Conservation (phyloP, 495 filamentous ascomycete genomes). For the Hapsidospora chrysogenum region DNA sequence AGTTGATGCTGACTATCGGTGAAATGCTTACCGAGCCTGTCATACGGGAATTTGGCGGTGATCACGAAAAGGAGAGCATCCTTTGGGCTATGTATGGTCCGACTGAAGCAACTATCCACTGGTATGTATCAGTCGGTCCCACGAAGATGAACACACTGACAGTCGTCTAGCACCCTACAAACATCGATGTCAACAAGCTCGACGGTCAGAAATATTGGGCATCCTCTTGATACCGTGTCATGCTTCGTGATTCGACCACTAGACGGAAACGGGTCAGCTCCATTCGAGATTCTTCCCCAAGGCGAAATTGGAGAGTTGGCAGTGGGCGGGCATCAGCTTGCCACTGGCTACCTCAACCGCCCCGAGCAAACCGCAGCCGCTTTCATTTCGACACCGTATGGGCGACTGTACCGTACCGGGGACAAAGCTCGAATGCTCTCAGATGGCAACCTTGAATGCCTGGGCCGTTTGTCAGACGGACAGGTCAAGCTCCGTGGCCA, state of each 20-base stretch:
- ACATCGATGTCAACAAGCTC: conserved; percentile 16
- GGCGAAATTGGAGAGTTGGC: conserved; percentile 69
- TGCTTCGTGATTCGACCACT: conserved; percentile 42
- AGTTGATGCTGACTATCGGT: conserved; percentile 61
- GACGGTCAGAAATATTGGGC: conserved; percentile 49
- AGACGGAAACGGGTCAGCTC: conserved; percentile 4
- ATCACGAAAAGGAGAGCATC: conserved; percentile 23
- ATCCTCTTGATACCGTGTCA: conserved; percentile 60
- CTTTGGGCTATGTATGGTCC: conserved; percentile 81
- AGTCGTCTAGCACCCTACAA: conserved; percentile 18
- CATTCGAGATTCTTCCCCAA: conserved; percentile 34
- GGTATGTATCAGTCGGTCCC: conserved; percentile 12
- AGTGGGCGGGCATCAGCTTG: conserved; percentile 64
- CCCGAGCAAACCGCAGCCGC: conserved; percentile 56
- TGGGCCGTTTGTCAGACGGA: conserved; percentile 60
- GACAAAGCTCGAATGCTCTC: conserved; percentile 57
- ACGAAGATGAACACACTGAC: neutral
- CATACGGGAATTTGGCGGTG: conserved; percentile 52
- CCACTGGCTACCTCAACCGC: conserved; percentile 68
- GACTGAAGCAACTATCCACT: conserved; percentile 70
- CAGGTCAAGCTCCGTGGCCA: conserved; percentile 77
- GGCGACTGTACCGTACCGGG: conserved; percentile 65
- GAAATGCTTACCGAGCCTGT: conserved; percentile 69
- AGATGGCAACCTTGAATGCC: conserved; percentile 59
- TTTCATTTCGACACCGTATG: conserved; percentile 41